Evolutionary conservation across 352 stramenopile species (phyloP), one percentile per base, ranked within the genome.

Genomic region (Globisporangium solare): DNA sequence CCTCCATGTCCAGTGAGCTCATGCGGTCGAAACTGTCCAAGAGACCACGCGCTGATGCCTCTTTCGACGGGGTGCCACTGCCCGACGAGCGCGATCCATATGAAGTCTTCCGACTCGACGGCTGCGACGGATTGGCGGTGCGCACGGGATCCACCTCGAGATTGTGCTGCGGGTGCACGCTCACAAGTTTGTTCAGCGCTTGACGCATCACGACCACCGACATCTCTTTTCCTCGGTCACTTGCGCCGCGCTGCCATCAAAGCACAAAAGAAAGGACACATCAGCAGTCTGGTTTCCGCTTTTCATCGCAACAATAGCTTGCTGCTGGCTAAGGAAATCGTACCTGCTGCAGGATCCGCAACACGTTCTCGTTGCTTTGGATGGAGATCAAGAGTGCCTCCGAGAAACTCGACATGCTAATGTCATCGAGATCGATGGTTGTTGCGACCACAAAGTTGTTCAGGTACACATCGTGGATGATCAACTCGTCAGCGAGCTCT

Each of bases 381-480:
- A 93, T 91, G 2, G 80, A 89, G 35, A 91, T 91, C 35, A 91
- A 60, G 45, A 93, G 65, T 40, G 80, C 77, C 55, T 91, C 77
- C 0, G 79, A 91, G 47, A 93, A 85, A 1, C 79, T 69, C 37
- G 79, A 84, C 71, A 90, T 86, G 64, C 89, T 79, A 42, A 91
- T 76, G 57, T 85, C 78, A 15, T 84, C 71, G 7, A 92, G 60
- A 17, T 83, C 66, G n/a, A 86, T 66, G 6, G 71, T 67, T 12
- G 81, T 67, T 11, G 72, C 75, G 1, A 58, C 73, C 14, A 92
- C 72, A 56, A 92, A 91, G 49, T 91, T 90, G 64, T 85, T 76
- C 47, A 94, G 71, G 62, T 93, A 94, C 21, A 94, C 79, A 51
- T 91, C 80, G 27, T 88, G 68, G 37, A 94, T 55, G 27, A 93